Evolutionary conservation across 768 basidiomycete genomes (phyloP).

Genomic region (Dioszegia aurantiaca): DNA sequence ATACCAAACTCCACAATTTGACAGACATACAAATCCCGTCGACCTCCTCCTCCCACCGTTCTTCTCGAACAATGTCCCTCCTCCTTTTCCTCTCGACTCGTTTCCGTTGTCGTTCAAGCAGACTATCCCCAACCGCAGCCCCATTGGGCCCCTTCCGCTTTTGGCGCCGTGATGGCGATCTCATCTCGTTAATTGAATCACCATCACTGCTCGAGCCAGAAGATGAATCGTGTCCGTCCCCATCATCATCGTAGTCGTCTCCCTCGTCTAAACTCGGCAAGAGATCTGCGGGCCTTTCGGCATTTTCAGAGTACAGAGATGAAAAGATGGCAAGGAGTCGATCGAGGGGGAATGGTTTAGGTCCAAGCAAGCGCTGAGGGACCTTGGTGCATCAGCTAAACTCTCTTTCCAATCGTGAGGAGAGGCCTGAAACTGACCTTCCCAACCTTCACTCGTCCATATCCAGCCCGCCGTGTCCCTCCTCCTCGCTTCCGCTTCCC

Average conservation of each 20-base stretch:
- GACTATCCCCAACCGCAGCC: neutral
- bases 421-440: constrained; percentile 31
- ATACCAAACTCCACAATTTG: constrained; percentile 82
- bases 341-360: constrained; percentile 73
- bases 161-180: neutral
- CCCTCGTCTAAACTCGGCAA: constrained; percentile 37
- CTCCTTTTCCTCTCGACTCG: constrained; percentile 76
- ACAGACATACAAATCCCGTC: constrained; percentile 53
- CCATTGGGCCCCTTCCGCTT: constrained; percentile 51
- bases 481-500: constrained; percentile 53
- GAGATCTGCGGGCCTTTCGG: constrained; percentile 60
- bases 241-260: constrained; percentile 10
- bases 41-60: constrained; percentile 88
- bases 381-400: constrained; percentile 20
- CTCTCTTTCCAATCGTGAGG: constrained; percentile 1
- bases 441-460: constrained; percentile 37
- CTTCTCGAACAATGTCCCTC: constrained; percentile 68
- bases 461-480: constrained; percentile 55
- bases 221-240: constrained; percentile 1
- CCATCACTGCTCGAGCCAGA: neutral
- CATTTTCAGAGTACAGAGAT: constrained; percentile 56
- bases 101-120: constrained; percentile 60
- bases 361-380: constrained; percentile 75
- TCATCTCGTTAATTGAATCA: constrained; percentile 53
- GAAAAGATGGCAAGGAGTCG: constrained; percentile 76